These are phyloP conservation scores for Puccinia hordei DNA, from an alignment of 1,284 basidiomycete species.

Conservation along the genomic window DNA sequence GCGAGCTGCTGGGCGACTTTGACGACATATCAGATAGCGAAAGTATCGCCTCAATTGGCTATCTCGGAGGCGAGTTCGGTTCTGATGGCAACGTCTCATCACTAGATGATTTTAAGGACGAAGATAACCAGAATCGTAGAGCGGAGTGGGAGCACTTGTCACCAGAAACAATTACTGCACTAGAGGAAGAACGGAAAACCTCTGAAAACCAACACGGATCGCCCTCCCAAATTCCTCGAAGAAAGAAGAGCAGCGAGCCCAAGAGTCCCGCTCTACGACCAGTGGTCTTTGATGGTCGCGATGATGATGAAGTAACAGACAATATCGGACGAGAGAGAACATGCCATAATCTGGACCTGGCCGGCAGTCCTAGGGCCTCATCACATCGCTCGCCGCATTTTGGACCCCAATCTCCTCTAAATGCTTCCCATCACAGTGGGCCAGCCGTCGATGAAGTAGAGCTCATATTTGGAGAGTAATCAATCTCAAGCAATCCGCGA, in stretches of 20 bases:
- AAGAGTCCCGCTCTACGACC: slow-evolving; percentile 49
- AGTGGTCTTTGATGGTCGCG: slow-evolving; percentile 36
- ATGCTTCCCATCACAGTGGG: slow-evolving; percentile 37
- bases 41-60: slow-evolving; percentile 47
- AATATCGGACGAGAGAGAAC: background rate
- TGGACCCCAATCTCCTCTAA: slow-evolving; percentile 42
- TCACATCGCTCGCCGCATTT: slow-evolving; percentile 38
- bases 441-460: slow-evolving; percentile 50
- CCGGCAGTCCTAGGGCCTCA: background rate
- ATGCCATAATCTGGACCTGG: background rate
- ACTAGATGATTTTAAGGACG: slow-evolving; percentile 31
- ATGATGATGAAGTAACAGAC: slow-evolving; percentile 20
- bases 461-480: slow-evolving; percentile 48
- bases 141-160: slow-evolving; percentile 50
- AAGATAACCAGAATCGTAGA: slow-evolving; percentile 28
- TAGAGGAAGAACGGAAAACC: slow-evolving; percentile 46
- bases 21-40: slow-evolving; percentile 50
- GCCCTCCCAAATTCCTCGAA: slow-evolving; percentile 23
- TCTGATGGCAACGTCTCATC: slow-evolving; percentile 18
- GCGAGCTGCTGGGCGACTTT: slow-evolving; percentile 46
- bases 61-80: slow-evolving; percentile 44
- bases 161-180: slow-evolving; percentile 47
- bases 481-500: background rate
- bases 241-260: slow-evolving; percentile 47
- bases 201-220: slow-evolving; percentile 32